Evolutionary conservation across 768 basidiomycete genomes (phyloP), one percentile per base, ranked within the genome.

Genomic region (Suillus cothurnatus): DNA sequence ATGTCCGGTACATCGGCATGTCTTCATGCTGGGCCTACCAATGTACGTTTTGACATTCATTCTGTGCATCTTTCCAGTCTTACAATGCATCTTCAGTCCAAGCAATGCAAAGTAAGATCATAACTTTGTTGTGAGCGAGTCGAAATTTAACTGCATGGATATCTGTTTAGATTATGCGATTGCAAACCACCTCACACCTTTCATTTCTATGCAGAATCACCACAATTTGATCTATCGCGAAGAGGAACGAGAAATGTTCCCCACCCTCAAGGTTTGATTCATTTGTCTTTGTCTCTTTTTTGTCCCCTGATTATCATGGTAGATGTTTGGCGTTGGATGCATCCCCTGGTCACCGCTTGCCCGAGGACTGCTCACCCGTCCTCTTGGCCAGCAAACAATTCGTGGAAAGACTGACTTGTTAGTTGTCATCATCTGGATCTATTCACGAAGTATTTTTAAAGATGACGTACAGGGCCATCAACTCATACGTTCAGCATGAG

Each of bases 171-270:
- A 86, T 71, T 88, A 88, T 68, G 88, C 88, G 0, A 84, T 88
- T 63, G 73, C 80, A 45, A 84, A 90, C 72, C 81, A 82, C 9
- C 75, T 86, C 2, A 86, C 85, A 0, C 85, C 84, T 1, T 89
- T 90, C 75, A 86, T 89, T 70, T 86, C 85, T 1, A 88, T 89
- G 88, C 88, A 90, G 72, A 90, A 90, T 69, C 86, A 87, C 64
- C 84, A 90, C 72, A 86, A 77, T 65, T 73, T 87, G 11, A 70
- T 86, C 15, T 90, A 90, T 69, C 78, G 88, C 19, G 89, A 90
- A 71, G 88, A 90, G 70, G 88, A 87, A 69, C 77, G 85, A 2
- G 86, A 86, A 69, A 86, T 87, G 85, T 85, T 88, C 69, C 88
- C 88, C 3, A 83, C 82, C 1, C 74, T 86, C 39, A 84, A 85